These are phyloP conservation scores for Kluyveromyces wickerhamii DNA, from an alignment of 805 yeast species.

Conservation along the genomic window DNA sequence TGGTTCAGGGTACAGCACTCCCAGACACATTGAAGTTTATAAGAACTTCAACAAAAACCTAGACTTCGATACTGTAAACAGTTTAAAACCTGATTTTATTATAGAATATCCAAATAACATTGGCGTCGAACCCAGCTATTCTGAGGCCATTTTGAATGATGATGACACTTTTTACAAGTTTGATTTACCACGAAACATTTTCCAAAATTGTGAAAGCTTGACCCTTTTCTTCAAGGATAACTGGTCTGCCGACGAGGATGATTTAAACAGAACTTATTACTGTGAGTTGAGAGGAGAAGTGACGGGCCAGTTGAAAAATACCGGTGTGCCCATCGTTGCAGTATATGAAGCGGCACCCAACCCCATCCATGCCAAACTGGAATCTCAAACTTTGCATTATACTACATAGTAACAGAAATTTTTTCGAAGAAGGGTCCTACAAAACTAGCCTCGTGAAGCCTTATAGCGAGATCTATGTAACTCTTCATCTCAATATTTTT, in stretches of 20 bases:
- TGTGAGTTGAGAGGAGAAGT: conserved; percentile 75
- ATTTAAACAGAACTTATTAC: conserved; percentile 50
- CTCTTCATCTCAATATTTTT: too few species aligned
- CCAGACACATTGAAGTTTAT: conserved; percentile 58
- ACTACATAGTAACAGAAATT: not conserved
- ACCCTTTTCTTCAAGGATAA: conserved; percentile 63
- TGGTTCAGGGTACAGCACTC: conserved; percentile 47
- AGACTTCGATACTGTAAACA: conserved; percentile 62
- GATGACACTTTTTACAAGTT: conserved; percentile 66
- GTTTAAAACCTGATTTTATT: conserved; percentile 40
- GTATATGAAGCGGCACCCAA: conserved; percentile 88
- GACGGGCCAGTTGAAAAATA: conserved; percentile 20
- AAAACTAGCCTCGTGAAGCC: too few species aligned
- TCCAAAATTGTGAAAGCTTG: conserved; percentile 60
- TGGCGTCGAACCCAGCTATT: conserved; percentile 35
- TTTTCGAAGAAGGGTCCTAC: too few species aligned
- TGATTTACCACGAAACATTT: conserved; percentile 63
- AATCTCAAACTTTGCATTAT: conserved; percentile 11
- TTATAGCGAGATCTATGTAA: too few species aligned
- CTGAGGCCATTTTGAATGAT: conserved; percentile 31
- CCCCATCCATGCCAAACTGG: conserved; percentile 60
- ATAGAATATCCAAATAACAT: conserved; percentile 55
- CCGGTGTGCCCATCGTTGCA: conserved; percentile 52
- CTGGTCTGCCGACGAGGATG: conserved; percentile 55
- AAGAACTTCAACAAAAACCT: conserved; percentile 54